phyloP scores from a whole-genome alignment of 73 alveolate genomes.

The Symbiodinium natans region DNA sequence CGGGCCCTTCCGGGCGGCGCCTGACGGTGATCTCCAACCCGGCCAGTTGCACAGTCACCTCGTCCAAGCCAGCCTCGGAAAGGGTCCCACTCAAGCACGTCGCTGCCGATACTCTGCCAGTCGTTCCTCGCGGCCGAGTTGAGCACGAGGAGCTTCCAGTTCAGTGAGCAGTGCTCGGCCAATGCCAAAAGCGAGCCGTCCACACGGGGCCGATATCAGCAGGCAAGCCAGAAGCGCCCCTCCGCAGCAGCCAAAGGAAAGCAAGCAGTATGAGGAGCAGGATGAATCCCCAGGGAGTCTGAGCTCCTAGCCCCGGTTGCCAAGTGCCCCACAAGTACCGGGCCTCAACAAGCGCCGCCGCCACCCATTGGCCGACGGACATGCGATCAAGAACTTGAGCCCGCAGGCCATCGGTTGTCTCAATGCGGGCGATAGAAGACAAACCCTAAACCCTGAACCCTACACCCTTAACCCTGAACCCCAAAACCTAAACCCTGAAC shows the following conservation, averaged over 20 bases:
- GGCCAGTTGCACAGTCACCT: not conserved
- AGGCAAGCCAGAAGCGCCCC: not conserved
- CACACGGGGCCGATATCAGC: not conserved
- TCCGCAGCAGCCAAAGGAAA: not conserved
- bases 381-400: not conserved
- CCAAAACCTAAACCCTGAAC: too few species aligned
- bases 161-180: not conserved
- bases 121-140: not conserved
- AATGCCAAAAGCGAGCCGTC: not conserved
- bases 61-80: not conserved
- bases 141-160: not conserved
- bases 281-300: not conserved
- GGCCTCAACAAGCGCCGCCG: not conserved
- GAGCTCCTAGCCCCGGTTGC: not conserved
- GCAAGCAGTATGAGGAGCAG: not conserved
- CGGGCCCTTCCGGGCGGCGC: not conserved
- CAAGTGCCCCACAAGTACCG: not conserved
- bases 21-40: not conserved
- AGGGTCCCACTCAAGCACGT: not conserved
- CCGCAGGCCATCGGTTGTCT: not conserved
- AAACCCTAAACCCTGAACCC: too few species aligned
- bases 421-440: not conserved
- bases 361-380: not conserved
- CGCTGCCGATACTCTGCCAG: not conserved
- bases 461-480: too few species aligned